These are phyloP conservation scores for Epithemia pelagica DNA, from an alignment of 108 stramenopile genomes.

Conservation along the genomic window DNA sequence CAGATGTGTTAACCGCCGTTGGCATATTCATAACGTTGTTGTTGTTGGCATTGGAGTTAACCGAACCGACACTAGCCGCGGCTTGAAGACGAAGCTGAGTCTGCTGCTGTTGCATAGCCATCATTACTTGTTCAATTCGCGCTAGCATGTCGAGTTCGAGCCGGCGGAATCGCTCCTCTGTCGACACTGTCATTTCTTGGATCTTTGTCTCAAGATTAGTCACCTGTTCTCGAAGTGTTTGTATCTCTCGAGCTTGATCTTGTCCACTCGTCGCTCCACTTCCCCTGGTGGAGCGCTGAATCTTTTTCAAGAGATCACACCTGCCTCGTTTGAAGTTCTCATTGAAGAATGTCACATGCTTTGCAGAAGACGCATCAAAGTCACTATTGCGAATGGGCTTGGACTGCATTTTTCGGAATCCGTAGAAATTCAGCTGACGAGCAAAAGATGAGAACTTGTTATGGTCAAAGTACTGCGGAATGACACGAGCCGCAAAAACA, in stretches of 20 bases:
- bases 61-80: slow-evolving; percentile 4
- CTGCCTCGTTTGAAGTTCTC: slow-evolving; percentile 82
- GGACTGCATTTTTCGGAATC: slow-evolving; percentile 82
- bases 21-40: not conserved
- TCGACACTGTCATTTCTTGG: slow-evolving; percentile 21
- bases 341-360: slow-evolving; percentile 84
- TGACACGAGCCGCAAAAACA: slow-evolving; percentile 48
- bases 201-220: slow-evolving; percentile 43
- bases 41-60: not conserved
- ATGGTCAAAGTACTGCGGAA: slow-evolving; percentile 87
- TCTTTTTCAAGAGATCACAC: slow-evolving; percentile 66
- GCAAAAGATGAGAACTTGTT: slow-evolving; percentile 64
- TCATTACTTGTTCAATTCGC: slow-evolving; percentile 59
- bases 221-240: slow-evolving; percentile 54
- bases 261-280: slow-evolving; percentile 36
- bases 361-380: slow-evolving; percentile 66
- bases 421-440: slow-evolving; percentile 68
- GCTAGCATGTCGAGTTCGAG: slow-evolving; percentile 58
- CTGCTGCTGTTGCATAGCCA: slow-evolving; percentile 51
- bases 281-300: slow-evolving; percentile 75
- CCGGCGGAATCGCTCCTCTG: slow-evolving; percentile 45
- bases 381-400: slow-evolving; percentile 82
- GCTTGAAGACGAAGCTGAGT: slow-evolving; percentile 11
- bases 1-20: not conserved
- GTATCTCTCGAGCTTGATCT: slow-evolving; percentile 50